Base-by-base conservation (phyloP, 768 basidiomycete genomes). In the Collybiopsis confluens region DNA sequence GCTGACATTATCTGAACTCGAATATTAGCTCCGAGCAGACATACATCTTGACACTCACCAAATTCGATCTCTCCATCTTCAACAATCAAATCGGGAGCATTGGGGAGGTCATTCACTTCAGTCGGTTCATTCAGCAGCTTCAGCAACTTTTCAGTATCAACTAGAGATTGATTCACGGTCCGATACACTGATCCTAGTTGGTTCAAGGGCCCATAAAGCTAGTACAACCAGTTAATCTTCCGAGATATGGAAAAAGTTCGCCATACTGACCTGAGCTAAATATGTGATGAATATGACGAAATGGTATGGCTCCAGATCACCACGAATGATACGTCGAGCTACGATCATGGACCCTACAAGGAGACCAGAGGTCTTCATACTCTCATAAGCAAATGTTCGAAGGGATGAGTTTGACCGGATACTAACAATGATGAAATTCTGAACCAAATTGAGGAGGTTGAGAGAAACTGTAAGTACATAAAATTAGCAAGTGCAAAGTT, bases 271-370 rank as follows among this genome's bases (percentile, higher is more conserved):
- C 74, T 92, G 90, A 6, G 79, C 79, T 33, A 92, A 79, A 64
- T 93, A 92, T 6, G 85, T 86, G 64, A 92, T 84, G 70, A 92
- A 92, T 64, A 87, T 74, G 43, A 93, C 81, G 61, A 91, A 92
- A 48, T 82, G 73, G 54, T 81, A 80, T 2, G 88, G 65, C 13
- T 75, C 58, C 9, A 76, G 71, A 40, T 76, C 62, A 10, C 80
- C 79, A 11, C 73, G 68, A 1, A 83, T 82, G 36, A 93, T 82
- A 20, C 85, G 80, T 24, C 71, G 69, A 1, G 88, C 87, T 47
- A 96, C 87, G 58, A 95, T 83, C 68, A 92, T 72, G 18, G 81
- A 85, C 18, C 94, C 94, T 44, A 90, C 70, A 11, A 97, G 81
- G 24, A 97, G 78, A 20, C 92, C 93, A 42, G 83, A 66, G 5